Conservation (phyloP, 2,329 filamentous ascomycete genomes). For the Epichloe bromicola region DNA sequence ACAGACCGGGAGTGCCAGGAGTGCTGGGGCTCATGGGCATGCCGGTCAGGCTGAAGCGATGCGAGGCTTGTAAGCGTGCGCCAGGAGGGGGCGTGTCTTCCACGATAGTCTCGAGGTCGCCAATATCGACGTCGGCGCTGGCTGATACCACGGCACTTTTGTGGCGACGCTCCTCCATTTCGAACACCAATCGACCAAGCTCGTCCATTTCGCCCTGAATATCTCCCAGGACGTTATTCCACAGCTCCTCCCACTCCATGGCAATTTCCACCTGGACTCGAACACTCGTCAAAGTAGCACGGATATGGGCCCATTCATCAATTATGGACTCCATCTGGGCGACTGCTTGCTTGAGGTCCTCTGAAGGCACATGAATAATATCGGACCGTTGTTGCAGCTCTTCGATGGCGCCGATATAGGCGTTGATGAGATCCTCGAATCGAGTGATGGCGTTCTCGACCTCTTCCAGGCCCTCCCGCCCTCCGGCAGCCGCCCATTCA, state of each 20-base stretch:
- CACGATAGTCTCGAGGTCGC: slow-evolving; percentile 83
- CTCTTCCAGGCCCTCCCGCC: slow-evolving; percentile 64
- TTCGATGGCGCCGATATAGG: slow-evolving; percentile 91
- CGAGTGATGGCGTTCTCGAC: slow-evolving; percentile 63
- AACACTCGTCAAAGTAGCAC: slow-evolving; percentile 60
- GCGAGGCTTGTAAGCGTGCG: slow-evolving; percentile 41
- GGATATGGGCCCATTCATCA: slow-evolving; percentile 72
- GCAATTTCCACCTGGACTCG: slow-evolving; percentile 90
- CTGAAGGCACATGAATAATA: slow-evolving; percentile 54
- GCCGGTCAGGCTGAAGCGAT: slow-evolving; percentile 54
- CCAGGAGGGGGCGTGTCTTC: slow-evolving; percentile 61
- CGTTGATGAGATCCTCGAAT: slow-evolving; percentile 81
- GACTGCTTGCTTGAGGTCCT: slow-evolving; percentile 64
- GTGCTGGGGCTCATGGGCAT: slow-evolving; percentile 51
- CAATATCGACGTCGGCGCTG: slow-evolving; percentile 62
- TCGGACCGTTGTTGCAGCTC: slow-evolving; percentile 71
- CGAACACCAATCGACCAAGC: slow-evolving; percentile 71
- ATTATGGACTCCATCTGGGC: slow-evolving; percentile 82
- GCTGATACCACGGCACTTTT: slow-evolving; percentile 54
- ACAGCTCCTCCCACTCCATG: slow-evolving; percentile 98
- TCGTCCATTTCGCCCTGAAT: slow-evolving; percentile 80
- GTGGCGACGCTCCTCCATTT: slow-evolving; percentile 94
- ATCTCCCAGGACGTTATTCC: slow-evolving; percentile 85
- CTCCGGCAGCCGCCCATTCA: slow-evolving; percentile 87
- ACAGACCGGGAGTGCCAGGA: slow-evolving; percentile 40